phyloP scores from a whole-genome alignment of 106 monocot genomes.

The Apostasia ramifera region DNA sequence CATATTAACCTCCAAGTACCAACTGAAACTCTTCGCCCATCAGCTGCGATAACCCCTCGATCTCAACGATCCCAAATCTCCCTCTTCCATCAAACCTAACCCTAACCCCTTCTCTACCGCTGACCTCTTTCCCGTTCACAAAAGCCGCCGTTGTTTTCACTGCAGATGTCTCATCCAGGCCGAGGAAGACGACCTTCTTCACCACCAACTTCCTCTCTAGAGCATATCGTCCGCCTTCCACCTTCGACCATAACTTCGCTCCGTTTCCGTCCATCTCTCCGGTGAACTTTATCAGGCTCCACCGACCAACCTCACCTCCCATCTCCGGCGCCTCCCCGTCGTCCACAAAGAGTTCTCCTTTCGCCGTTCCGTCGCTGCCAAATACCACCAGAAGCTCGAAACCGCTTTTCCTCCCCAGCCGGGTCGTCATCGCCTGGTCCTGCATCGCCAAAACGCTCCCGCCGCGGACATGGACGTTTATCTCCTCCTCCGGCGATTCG shows the following conservation, averaged over 20 bases:
- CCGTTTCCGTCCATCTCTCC: conserved; percentile 8
- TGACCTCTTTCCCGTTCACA: conserved; percentile 6
- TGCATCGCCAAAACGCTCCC: conserved; percentile 36
- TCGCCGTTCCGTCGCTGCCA: conserved; percentile 15
- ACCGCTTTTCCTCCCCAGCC: conserved; percentile 8
- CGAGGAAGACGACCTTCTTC: conserved; percentile 26
- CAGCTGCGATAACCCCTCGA: conserved; percentile 13
- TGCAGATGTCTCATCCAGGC: neutral
- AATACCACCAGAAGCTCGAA: conserved; percentile 43
- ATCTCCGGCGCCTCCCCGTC: conserved; percentile 43
- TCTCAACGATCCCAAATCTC: conserved; percentile 5
- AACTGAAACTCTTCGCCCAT: conserved; percentile 21
- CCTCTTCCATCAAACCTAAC: neutral
- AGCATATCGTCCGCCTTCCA: conserved; percentile 31
- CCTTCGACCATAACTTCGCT: conserved; percentile 13
- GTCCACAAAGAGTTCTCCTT: conserved; percentile 38
- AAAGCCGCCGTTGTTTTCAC: neutral
- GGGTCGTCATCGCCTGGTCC: conserved; percentile 22
- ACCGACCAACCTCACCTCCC: conserved; percentile 21
- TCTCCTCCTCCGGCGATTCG: conserved; percentile 37
- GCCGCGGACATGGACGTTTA: conserved; percentile 42
- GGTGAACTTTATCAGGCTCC: conserved; percentile 37
- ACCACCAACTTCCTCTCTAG: conserved; percentile 15
- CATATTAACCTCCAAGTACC: neutral
- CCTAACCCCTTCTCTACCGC: neutral